Percentiles rank a stretch among this genome's conserved stretches.
Evolutionary conservation across 2,329 filamentous ascomycete genomes (phyloP).

Genomic region (Fusarium fujikuroi): DNA sequence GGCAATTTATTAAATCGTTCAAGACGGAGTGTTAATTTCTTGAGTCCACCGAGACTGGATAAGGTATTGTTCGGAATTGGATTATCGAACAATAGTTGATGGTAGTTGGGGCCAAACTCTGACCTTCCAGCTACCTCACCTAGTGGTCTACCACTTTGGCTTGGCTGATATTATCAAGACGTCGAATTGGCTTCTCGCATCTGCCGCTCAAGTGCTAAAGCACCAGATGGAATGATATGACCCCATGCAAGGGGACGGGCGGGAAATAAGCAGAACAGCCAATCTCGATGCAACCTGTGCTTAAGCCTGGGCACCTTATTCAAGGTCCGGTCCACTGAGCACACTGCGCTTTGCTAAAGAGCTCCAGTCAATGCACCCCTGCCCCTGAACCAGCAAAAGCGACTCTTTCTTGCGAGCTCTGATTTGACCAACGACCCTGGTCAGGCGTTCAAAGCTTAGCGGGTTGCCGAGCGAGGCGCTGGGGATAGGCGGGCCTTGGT

Average conservation of each 20-base stretch:
- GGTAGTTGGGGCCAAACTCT: background rate
- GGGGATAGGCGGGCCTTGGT: slow-evolving; percentile 23
- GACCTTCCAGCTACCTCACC: background rate
- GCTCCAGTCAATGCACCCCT: slow-evolving; percentile 17
- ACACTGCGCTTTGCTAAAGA: slow-evolving; percentile 14
- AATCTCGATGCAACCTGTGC: slow-evolving; percentile 39
- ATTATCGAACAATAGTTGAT: background rate
- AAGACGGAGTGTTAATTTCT: slow-evolving; percentile 42
- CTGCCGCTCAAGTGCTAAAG: slow-evolving; percentile 7
- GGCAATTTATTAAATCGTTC: slow-evolving; percentile 40
- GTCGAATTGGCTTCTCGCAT: slow-evolving; percentile 25
- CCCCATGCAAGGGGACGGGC: slow-evolving; percentile 21
- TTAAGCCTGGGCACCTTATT: slow-evolving; percentile 13
- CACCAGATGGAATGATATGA: slow-evolving; percentile 15
- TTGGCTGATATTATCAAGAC: background rate
- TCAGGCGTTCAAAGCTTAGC: slow-evolving; percentile 32
- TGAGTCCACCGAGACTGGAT: slow-evolving; percentile 38
- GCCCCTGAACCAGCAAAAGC: slow-evolving; percentile 39
- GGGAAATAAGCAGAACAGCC: slow-evolving; percentile 29
- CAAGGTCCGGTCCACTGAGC: slow-evolving; percentile 21
- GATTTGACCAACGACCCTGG: slow-evolving; percentile 29
- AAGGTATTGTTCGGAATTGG: slow-evolving; percentile 1
- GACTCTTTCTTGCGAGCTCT: slow-evolving; percentile 5
- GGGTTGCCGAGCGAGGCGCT: slow-evolving; percentile 41
- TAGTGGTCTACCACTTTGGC: background rate